These are phyloP conservation scores for Verbascum thapsus DNA, from an alignment of 257 asterid species.

Conservation along the genomic window DNA sequence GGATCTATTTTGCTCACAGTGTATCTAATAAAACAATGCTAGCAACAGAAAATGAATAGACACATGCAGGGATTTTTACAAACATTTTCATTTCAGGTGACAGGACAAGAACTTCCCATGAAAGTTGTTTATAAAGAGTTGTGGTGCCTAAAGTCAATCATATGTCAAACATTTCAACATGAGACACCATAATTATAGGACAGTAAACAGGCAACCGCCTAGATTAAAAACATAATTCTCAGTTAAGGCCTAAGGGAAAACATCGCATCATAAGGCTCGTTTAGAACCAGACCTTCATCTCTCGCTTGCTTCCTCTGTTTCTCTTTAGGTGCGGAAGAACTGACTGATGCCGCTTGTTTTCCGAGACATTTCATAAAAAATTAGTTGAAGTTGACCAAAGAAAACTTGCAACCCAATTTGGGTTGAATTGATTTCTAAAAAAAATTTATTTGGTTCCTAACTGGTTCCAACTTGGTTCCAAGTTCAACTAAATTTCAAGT, in stretches of 20 bases:
- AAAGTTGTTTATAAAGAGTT: too few relatives aligned
- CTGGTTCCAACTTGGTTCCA: too few relatives aligned
- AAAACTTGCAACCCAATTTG: too few relatives aligned
- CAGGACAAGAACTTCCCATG: too few relatives aligned
- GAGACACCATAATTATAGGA: neutral
- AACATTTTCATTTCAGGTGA: too few relatives aligned
- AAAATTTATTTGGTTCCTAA: too few relatives aligned
- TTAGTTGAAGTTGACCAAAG: conserved; percentile 1
- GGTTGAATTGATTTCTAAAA: too few relatives aligned
- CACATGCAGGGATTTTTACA: too few relatives aligned
- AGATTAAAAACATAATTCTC: neutral
- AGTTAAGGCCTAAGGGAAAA: conserved; percentile 25
- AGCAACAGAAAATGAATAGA: too few relatives aligned
- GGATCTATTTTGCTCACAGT: conserved; percentile 3
- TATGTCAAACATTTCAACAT: neutral
- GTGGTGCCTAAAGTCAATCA: too few relatives aligned
- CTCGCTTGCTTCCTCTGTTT: conserved; percentile 64
- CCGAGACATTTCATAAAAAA: conserved; percentile 21
- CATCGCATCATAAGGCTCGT: conserved; percentile 23
- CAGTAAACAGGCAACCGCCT: conserved; percentile 18
- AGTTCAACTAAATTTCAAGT: too few relatives aligned
- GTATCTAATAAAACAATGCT: too few relatives aligned
- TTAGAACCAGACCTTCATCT: conserved; percentile 59
- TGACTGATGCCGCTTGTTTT: conserved; percentile 39
- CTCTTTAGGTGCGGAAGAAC: conserved; percentile 55